A percentile compares a stretch with the other conserved stretches of the same genome.
These are phyloP conservation scores for Quercus rubra DNA, from an alignment of 306 rosid species.

Conservation along the genomic window DNA sequence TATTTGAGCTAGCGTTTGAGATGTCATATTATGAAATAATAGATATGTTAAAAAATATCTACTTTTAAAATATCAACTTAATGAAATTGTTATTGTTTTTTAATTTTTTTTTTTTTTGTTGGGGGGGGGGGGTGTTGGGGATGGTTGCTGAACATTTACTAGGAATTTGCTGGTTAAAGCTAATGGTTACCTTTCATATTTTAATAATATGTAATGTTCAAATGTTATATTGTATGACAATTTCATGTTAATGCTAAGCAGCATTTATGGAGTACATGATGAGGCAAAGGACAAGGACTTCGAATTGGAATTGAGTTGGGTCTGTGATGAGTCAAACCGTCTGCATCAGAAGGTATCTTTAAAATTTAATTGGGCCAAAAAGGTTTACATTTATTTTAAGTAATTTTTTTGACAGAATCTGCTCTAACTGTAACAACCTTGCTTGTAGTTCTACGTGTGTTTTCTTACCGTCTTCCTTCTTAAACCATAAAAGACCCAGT, in stretches of 20 bases:
- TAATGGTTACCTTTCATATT: background rate
- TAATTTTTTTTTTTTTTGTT: background rate
- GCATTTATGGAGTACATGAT: slow-evolving; percentile 94
- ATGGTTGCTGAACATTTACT: too few relatives aligned
- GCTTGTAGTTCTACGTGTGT: too few relatives aligned
- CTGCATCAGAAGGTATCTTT: slow-evolving; percentile 76
- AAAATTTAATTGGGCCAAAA: background rate
- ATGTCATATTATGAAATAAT: background rate
- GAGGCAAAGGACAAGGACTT: slow-evolving; percentile 98
- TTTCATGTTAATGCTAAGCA: slow-evolving; percentile 21
- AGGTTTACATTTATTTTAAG: background rate
- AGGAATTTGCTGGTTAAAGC: background rate
- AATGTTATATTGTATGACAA: slow-evolving; percentile 2
- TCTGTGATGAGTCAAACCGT: slow-evolving; percentile 93
- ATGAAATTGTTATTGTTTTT: background rate
- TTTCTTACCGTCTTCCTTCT: too few relatives aligned
- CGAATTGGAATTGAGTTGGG: slow-evolving; percentile 97
- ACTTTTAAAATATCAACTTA: background rate
- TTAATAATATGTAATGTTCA: background rate
- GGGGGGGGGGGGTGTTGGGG: background rate
- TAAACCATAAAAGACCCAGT: background rate
- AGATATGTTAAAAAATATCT: background rate
- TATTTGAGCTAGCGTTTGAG: background rate
- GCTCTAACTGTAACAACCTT: background rate
- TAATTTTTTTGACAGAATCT: background rate